Evolutionary conservation across 495 filamentous ascomycete genomes (phyloP), one percentile per base, ranked within the genome.

Genomic region (Opeltia flavorubescens): DNA sequence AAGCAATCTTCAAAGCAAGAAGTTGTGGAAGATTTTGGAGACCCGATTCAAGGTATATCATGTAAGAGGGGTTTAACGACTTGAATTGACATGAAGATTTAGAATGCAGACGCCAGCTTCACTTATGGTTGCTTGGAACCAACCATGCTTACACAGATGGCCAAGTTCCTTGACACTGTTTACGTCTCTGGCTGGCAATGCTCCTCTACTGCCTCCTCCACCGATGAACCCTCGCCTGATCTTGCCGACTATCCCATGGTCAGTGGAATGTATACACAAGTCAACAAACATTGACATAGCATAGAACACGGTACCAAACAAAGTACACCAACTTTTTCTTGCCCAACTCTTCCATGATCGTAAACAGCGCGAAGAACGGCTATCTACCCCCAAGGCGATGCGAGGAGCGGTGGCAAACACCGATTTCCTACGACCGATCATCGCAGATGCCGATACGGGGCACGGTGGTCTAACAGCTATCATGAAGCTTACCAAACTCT

Each of bases 131-230:
- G 91, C 65, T 71, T 98, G 47, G 93, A 98, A 57, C 91, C 91
- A 8, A 94, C 93, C 4, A 95, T 95, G 84, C 74, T 98, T 57
- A 95, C 93, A 18, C 91, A 98, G 63, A 98, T 98, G 91, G 89
- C 88, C 56, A 94, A 96, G 65, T 96, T 91, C 65, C 75, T 96
- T 44, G 91, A 98, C 61, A 98, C 93, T 30, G 86, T 98, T 62
- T 98, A 98, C 59, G 88, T 98, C 44, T 95, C 89, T 30, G 91
- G 91, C 52, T 98, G 91, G 91, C 93, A 98, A 66, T 95, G 85
- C 59, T 95, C 89, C 2, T 93, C 87, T 25, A 98, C 91, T 3
- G 91, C 91, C 30, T 95, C 89, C 18, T 77, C 87, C 1, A 84
- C 86, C 8, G 85, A 98, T 55, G 91, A 98, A 66, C 91, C 91